phyloP scores from a whole-genome alignment of 2,329 filamentous ascomycete species.

The Simplicillium sp. region DNA sequence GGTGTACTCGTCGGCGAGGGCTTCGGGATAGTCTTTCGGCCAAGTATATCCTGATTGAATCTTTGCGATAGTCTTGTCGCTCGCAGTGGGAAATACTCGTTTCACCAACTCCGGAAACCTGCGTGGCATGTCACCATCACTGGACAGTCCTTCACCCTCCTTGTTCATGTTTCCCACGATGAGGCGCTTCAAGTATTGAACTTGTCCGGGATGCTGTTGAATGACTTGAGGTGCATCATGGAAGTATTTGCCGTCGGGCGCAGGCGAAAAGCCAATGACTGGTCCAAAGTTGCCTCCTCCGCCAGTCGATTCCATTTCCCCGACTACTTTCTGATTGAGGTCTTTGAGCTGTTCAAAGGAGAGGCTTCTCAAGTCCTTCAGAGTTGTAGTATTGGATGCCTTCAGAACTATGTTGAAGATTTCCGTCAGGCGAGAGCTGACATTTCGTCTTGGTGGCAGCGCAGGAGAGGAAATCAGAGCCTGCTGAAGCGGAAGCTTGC shows the following conservation, averaged over 20 bases:
- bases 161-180: constrained; percentile 9
- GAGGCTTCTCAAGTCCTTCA: constrained; percentile 6
- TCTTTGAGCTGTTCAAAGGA: constrained; percentile 5
- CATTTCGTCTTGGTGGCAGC: constrained; percentile 7
- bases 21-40: constrained; percentile 1
- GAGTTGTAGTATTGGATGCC: constrained; percentile 5
- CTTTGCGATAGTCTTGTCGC: constrained; percentile 4
- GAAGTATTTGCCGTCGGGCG: constrained; percentile 8
- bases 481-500: constrained; percentile 25
- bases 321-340: constrained; percentile 10
- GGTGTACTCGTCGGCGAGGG: constrained; percentile 14
- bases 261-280: constrained; percentile 9
- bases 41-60: constrained; percentile 8
- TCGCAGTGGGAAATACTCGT: constrained; percentile 7
- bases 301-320: constrained; percentile 5
- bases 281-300: constrained; percentile 13
- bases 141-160: constrained; percentile 8
- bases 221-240: constrained; percentile 7
- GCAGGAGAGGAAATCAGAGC: constrained; percentile 7
- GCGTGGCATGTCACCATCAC: constrained; percentile 7
- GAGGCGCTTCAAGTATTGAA: constrained; percentile 5
- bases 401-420: constrained; percentile 7
- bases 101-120: constrained; percentile 8
- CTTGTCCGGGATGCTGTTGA: too few species aligned
- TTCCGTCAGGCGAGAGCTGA: constrained; percentile 4